Evolutionary conservation across 805 yeast species (phyloP), one percentile per base, ranked within the genome.

Genomic region (Starmera amethionina): DNA sequence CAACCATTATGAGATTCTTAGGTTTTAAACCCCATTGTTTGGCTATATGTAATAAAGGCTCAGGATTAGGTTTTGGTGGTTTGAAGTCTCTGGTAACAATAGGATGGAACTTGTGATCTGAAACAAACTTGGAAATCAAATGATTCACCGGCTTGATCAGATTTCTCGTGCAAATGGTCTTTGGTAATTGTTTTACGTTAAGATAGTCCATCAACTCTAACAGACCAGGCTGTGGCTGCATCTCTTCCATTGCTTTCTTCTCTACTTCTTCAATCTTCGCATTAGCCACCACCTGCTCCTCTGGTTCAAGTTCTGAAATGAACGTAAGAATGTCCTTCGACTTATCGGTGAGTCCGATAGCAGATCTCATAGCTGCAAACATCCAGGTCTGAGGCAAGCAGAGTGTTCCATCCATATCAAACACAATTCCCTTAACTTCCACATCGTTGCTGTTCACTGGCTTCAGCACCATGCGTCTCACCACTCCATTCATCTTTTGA

Each of bases 351-450:
- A 79, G 64, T 1, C 78, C 76, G 19, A 80, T 59, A 0, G 78
- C 78, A 16, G 66, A 63, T 42, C 86, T 64, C 86, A 81, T 79
- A 36, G 74, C 75, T 11, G 56, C 69, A 48, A 70, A 70, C 74
- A 70, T 70, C 75, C 75, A 70, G 0, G 70, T 63, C 52, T 79
- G 86, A 1, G 87, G 86, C 12, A 72, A 60, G 46, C 83, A 77
- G 40, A 82, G 53, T 0, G 90, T 82, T 5, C 89, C 89, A 54
- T 82, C 90, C 90, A 82, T 82, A 50, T 82, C 90, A 52, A 82
- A 82, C 1, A 82, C 65, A 7, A 82, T 54, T 0, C 85, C 85
- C 35, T 62, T 64, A 34, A 77, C 54, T 27, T 47, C 46, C 7
- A 56, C 38, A 34, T 68, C 65, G 18, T 52, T 46, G 8, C 46